phyloP scores from a whole-genome alignment of 148 eudicot species.

The Rhododendron simsii region DNA sequence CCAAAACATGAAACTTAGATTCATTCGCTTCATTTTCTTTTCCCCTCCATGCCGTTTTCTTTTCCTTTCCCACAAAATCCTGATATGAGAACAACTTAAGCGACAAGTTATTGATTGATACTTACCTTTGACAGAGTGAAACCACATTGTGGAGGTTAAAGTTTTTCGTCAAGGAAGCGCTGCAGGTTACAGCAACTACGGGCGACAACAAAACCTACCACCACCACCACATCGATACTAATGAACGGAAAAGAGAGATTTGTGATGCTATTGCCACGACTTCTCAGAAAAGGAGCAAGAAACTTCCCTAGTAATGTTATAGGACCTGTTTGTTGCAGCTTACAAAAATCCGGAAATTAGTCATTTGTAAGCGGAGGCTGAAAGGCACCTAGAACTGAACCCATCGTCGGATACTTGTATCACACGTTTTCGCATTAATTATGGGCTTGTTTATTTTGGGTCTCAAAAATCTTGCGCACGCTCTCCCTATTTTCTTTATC shows the following conservation, averaged over 20 bases:
- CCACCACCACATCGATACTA: slow-evolving; percentile 21
- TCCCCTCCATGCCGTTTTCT: background rate
- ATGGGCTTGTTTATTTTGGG: no score
- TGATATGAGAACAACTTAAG: no score
- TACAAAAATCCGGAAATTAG: no score
- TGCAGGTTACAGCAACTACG: slow-evolving; percentile 18
- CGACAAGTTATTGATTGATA: background rate
- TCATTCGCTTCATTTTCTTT: background rate
- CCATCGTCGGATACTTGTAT: no score
- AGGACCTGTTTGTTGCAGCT: no score
- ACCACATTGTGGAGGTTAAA: slow-evolving; percentile 64
- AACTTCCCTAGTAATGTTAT: slow-evolving; percentile 14
- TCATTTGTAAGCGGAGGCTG: no score
- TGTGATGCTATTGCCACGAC: slow-evolving; percentile 46
- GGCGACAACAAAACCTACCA: slow-evolving; percentile 13
- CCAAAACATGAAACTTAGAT: background rate
- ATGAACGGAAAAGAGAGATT: slow-evolving; percentile 52
- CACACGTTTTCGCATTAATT: no score
- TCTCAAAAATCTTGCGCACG: no score
- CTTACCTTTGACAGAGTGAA: slow-evolving; percentile 38
- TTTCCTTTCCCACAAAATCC: background rate
- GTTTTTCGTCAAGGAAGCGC: slow-evolving; percentile 44
- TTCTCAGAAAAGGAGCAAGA: slow-evolving; percentile 64
- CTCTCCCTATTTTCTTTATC: no score
- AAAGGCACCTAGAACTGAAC: background rate